Evolutionary conservation across 805 yeast genomes (phyloP), one percentile per base, ranked within the genome.

Genomic region (Cyberlindnera saturnus): DNA sequence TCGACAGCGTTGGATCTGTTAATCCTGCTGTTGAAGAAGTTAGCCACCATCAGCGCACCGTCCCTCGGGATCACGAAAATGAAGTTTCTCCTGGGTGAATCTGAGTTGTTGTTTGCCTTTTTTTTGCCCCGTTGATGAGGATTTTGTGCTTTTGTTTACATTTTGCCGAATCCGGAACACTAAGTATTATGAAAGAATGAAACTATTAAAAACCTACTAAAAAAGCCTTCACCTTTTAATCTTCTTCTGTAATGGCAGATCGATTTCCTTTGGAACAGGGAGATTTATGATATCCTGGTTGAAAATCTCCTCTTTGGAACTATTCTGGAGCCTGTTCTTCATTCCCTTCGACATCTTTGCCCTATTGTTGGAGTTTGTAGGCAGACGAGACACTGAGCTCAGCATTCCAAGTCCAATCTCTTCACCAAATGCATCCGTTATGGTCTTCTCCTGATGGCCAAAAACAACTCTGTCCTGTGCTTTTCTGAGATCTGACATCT

Each of bases 391-490:
- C 46, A 59, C 53, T 2, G 59, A 45, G 13, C 62, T 62, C 16
- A 59, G 49, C 87, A 86, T 79, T 3, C 96, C 96, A 39, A 88
- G 56, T 0, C 96, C 96, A 29, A 84, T 67, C 54, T 87, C 96
- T 41, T 86, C 89, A 10, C 95, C 95, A 57, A 69, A 82, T 0
- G 79, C 70, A 48, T 84, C 89, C 47, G 68, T 66, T 3, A 71
- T 66, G 1, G 81, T 73, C 17, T 72, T 77, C 57, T 87, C 96
- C 48, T 73, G 70, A 52, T 81, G 74, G 6, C 95, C 96, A 65
- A 91, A 90, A 34, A 73, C 83, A 77, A 90, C 74, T 56, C 85
- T 77, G 59, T 91, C 89, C 55, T 87, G 96, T 3, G 95, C 84
- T 50, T 79, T 82, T 31, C 89, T 80, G 36, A 86, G 60, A 42